These are phyloP conservation scores for Aspergillus sp. DNA, from an alignment of 2,329 filamentous ascomycete species.

Conservation along the genomic window DNA sequence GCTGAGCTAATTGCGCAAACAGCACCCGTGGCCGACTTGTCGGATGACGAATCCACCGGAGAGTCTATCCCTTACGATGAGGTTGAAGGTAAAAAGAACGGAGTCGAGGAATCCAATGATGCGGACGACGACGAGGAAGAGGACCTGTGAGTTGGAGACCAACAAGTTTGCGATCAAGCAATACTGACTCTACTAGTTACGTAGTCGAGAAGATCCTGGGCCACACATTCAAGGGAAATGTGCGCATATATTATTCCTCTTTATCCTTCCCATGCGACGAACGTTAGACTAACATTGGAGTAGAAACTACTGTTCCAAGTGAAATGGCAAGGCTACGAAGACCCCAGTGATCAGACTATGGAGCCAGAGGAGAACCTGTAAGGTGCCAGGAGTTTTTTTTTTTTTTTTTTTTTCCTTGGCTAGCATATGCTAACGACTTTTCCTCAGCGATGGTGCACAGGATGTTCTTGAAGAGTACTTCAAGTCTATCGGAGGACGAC, in stretches of 20 bases:
- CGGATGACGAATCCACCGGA: slow-evolving; percentile 38
- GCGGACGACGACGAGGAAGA: slow-evolving; percentile 32
- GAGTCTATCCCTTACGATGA: slow-evolving; percentile 40
- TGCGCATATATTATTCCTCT: slow-evolving; percentile 20
- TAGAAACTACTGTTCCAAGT: slow-evolving; percentile 43
- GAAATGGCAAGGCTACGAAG: slow-evolving; percentile 50
- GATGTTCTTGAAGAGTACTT: slow-evolving; percentile 45
- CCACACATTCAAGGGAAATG: slow-evolving; percentile 39
- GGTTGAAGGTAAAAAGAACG: slow-evolving; percentile 22
- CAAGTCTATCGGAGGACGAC: slow-evolving; percentile 42
- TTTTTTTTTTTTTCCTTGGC: neutral
- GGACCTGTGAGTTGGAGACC: slow-evolving; percentile 31
- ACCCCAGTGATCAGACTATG: slow-evolving; percentile 44
- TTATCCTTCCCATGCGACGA: neutral
- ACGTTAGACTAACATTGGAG: slow-evolving; percentile 19
- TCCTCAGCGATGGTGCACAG: slow-evolving; percentile 37
- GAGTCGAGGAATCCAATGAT: slow-evolving; percentile 14
- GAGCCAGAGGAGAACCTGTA: slow-evolving; percentile 49
- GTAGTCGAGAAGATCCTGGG: slow-evolving; percentile 42
- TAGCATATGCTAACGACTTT: neutral
- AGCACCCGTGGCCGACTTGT: slow-evolving; percentile 35
- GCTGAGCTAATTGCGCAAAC: slow-evolving; percentile 15
- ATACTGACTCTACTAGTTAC: slow-evolving; percentile 32
- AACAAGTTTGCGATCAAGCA: slow-evolving; percentile 8
- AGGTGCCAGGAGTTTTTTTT: slow-evolving; percentile 11